A percentile compares a stretch with the other conserved stretches of the same genome.
Conservation (phyloP, 2,329 filamentous ascomycete genomes). For the Hansfordia pulvinata region DNA sequence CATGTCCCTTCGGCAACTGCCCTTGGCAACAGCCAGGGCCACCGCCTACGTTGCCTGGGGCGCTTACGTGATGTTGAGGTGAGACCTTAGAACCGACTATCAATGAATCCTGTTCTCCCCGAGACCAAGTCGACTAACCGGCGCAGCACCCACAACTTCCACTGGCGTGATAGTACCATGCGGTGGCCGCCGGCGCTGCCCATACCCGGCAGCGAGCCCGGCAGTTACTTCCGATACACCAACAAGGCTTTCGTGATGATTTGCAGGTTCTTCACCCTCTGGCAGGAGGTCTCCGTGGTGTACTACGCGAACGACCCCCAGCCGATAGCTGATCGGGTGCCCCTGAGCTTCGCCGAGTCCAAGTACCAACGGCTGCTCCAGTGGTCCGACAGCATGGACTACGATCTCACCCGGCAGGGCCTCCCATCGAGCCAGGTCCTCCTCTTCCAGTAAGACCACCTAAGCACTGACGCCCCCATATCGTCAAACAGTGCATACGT, state of each 20-base stretch:
- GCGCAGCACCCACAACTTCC: slow-evolving; percentile 3
- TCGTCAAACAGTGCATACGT: too few species aligned
- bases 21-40: background rate
- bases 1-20: too few species aligned
- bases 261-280: slow-evolving; percentile 6
- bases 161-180: slow-evolving; percentile 1
- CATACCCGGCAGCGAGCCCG: slow-evolving; percentile 4
- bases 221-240: slow-evolving; percentile 3
- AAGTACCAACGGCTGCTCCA: slow-evolving; percentile 8
- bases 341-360: slow-evolving; percentile 5
- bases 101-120: background rate
- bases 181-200: slow-evolving; percentile 3
- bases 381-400: slow-evolving; percentile 7
- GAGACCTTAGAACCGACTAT: too few species aligned
- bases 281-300: slow-evolving; percentile 3
- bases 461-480: too few species aligned
- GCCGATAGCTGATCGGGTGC: background rate
- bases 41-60: background rate
- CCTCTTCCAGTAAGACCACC: slow-evolving; percentile 8
- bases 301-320: background rate
- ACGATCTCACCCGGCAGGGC: slow-evolving; percentile 2
- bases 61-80: background rate
- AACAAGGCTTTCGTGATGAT: slow-evolving; percentile 6
- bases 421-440: slow-evolving; percentile 3
- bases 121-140: too few species aligned